phyloP scores from a whole-genome alignment of 257 asterid genomes.

The Solanum chiquidenum region DNA sequence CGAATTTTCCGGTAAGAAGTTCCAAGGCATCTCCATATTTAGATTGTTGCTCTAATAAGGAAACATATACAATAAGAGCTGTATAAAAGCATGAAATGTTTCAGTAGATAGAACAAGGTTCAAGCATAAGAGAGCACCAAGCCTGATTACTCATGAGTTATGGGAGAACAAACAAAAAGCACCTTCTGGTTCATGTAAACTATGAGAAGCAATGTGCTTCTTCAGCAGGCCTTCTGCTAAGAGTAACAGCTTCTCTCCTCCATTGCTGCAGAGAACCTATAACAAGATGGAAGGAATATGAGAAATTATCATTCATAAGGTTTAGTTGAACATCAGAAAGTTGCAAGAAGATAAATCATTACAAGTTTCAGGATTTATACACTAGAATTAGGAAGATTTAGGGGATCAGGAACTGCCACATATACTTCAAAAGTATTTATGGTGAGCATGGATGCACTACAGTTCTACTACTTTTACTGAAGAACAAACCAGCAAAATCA shows the following conservation, averaged over 20 bases:
- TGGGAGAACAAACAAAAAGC: slow-evolving; percentile 8
- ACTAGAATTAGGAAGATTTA: not conserved
- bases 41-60: slow-evolving; percentile 79
- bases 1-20: slow-evolving; percentile 76
- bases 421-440: not conserved
- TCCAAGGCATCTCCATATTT: slow-evolving; percentile 81
- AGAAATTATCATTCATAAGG: slow-evolving; percentile 1
- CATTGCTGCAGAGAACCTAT: slow-evolving; percentile 80
- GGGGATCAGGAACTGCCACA: not conserved
- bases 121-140: not conserved
- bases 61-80: slow-evolving; percentile 84
- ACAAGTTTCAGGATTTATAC: not conserved
- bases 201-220: slow-evolving; percentile 86
- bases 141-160: slow-evolving; percentile 8
- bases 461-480: not conserved
- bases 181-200: slow-evolving; percentile 98
- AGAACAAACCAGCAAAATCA: not conserved
- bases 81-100: slow-evolving; percentile 31
- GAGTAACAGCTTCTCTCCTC: slow-evolving; percentile 63
- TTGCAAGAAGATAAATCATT: not conserved
- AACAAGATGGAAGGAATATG: slow-evolving; percentile 12
- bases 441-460: not conserved
- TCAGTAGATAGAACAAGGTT: slow-evolving; percentile 16
- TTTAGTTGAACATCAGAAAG: not conserved
- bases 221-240: slow-evolving; percentile 94